Evolutionary conservation across 345 rosid species (phyloP).

Genomic region (Salix caprea): DNA sequence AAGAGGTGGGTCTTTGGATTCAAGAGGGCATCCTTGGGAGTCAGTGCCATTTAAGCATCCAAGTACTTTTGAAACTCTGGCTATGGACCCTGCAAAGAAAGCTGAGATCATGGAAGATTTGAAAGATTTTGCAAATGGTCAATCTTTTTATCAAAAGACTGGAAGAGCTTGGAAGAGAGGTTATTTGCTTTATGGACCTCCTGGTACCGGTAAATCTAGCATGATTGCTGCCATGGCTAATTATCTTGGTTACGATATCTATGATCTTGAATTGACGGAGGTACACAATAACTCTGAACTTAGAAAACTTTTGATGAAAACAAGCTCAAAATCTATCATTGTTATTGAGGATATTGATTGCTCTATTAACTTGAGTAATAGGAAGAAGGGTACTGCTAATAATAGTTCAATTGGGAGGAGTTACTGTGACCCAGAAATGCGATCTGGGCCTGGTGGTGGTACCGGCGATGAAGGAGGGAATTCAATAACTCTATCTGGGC

Average conservation of each 20-base stretch:
- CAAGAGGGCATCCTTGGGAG: slow-evolving; percentile 96
- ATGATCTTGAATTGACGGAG: slow-evolving; percentile 90
- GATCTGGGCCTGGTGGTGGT: slow-evolving; percentile 34
- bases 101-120: slow-evolving; percentile 63
- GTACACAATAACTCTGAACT: slow-evolving; percentile 86
- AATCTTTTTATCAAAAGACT: slow-evolving; percentile 69
- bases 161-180: slow-evolving; percentile 98
- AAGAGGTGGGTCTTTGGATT: slow-evolving; percentile 78
- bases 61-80: slow-evolving; percentile 83
- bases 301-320: slow-evolving; percentile 78
- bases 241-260: slow-evolving; percentile 79
- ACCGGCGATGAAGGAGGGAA: slow-evolving; percentile 40
- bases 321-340: slow-evolving; percentile 83
- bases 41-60: slow-evolving; percentile 95
- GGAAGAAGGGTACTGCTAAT: slow-evolving; percentile 40
- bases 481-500: slow-evolving; percentile 79
- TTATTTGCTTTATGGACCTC: slow-evolving; percentile 82
- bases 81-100: slow-evolving; percentile 75
- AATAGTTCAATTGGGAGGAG: slow-evolving; percentile 12
- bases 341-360: slow-evolving; percentile 95
- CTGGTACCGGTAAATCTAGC: slow-evolving; percentile 94
- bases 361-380: slow-evolving; percentile 61
- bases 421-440: slow-evolving; percentile 45
- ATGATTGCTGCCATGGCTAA: slow-evolving; percentile 99
- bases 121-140: slow-evolving; percentile 59